These are phyloP conservation scores for Dioscorea zingiberensis DNA, from an alignment of 106 monocot genomes.

Conservation along the genomic window DNA sequence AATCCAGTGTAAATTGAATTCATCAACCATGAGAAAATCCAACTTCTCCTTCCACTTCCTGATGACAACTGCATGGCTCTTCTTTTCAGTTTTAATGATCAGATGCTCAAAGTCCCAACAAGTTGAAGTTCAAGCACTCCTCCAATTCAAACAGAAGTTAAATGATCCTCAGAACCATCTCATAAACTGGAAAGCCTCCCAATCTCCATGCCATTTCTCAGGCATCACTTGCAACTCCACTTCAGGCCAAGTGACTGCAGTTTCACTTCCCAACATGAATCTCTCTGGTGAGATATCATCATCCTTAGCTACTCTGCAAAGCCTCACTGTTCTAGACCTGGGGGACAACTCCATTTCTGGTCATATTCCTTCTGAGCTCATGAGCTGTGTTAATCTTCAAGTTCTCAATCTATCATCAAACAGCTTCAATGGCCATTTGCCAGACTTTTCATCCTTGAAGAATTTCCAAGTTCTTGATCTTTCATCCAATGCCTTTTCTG, in stretches of 20 bases:
- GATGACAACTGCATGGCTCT: too few relatives aligned
- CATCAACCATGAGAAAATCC: too few relatives aligned
- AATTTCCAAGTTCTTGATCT: slow-evolving; percentile 54
- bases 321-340: slow-evolving; percentile 29
- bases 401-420: slow-evolving; percentile 71
- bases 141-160: slow-evolving; percentile 43
- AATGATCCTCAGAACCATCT: slow-evolving; percentile 54
- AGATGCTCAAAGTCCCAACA: slow-evolving; percentile 15
- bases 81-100: not conserved
- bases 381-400: slow-evolving; percentile 40
- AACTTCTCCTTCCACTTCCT: too few relatives aligned
- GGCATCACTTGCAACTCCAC: slow-evolving; percentile 57
- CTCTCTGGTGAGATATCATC: slow-evolving; percentile 66
- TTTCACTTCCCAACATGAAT: slow-evolving; percentile 42
- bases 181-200: slow-evolving; percentile 33
- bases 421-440: slow-evolving; percentile 38
- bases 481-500: slow-evolving; percentile 49
- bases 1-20: too few relatives aligned
- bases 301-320: slow-evolving; percentile 26
- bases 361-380: slow-evolving; percentile 38
- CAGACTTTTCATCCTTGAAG: slow-evolving; percentile 50
- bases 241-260: slow-evolving; percentile 38
- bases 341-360: slow-evolving; percentile 45
- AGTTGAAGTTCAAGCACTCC: slow-evolving; percentile 41
- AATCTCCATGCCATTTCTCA: slow-evolving; percentile 44